These are phyloP conservation scores for Sphaerulina populicola DNA, from an alignment of 2,329 filamentous ascomycete genomes.

Conservation along the genomic window DNA sequence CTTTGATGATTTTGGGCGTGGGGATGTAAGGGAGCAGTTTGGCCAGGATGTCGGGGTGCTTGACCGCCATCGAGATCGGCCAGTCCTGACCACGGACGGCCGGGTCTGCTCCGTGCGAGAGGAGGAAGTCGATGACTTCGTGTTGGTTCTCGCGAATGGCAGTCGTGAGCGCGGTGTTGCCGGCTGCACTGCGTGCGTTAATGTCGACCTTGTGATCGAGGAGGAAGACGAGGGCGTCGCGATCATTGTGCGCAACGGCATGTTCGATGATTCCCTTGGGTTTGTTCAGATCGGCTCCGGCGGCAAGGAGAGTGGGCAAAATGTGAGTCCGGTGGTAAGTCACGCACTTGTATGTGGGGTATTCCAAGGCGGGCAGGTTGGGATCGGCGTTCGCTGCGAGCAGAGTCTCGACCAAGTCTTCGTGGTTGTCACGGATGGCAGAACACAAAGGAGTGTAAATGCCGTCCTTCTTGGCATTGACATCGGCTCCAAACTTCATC, in stretches of 20 bases:
- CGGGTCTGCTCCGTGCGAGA: conserved; percentile 53
- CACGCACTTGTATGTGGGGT: conserved; percentile 60
- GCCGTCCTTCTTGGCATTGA: conserved; percentile 56
- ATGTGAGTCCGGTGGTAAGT: conserved; percentile 57
- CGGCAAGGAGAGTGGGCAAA: conserved; percentile 51
- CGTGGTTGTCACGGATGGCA: conserved; percentile 57
- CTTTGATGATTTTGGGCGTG: conserved; percentile 55
- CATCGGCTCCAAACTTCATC: conserved; percentile 52
- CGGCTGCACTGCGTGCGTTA: conserved; percentile 52
- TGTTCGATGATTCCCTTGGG: conserved; percentile 60
- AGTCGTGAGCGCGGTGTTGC: conserved; percentile 56
- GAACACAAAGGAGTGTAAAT: conserved; percentile 61
- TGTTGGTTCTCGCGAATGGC: conserved; percentile 54
- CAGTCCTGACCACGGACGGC: conserved; percentile 59
- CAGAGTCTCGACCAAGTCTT: conserved; percentile 55
- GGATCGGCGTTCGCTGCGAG: conserved; percentile 46
- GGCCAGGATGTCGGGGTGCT: conserved; percentile 51
- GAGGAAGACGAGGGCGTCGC: conserved; percentile 53
- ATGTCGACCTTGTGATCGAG: conserved; percentile 52
- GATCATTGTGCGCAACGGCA: conserved; percentile 54
- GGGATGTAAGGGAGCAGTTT: conserved; percentile 51
- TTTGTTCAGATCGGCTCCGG: conserved; percentile 51
- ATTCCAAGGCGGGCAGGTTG: conserved; percentile 52
- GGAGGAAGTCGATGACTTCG: conserved; percentile 53
- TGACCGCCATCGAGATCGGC: conserved; percentile 62